Base-by-base conservation (phyloP, 768 basidiomycete species). In the Epithele typhae region DNA sequence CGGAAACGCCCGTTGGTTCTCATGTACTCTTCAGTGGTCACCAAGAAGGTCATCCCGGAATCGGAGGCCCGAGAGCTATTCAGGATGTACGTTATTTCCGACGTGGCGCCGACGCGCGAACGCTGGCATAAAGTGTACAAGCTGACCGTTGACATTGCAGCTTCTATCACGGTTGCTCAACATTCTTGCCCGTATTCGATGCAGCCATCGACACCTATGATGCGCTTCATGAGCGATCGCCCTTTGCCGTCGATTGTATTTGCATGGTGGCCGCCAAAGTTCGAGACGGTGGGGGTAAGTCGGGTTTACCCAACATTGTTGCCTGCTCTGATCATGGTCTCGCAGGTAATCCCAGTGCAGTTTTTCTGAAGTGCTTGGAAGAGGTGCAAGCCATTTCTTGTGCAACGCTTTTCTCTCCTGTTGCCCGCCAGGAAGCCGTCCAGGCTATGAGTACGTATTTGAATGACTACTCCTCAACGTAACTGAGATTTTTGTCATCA, bases 221-320 rank as follows among this genome's bases (percentile, higher is more conserved):
- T 37, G 78, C 81, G 35, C 70, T 97, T 46, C 90, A 89, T 59
- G 79, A 85, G 47, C 82, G 93, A 38, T 95, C 92, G 42, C 94
- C 93, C 0, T 96, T 95, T 67, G 91, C 91, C 34, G 84, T 97
- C 19, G 83, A 94, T 55, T 82, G 84, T 18, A 94, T 97, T 25
- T 92, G 93, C 61, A 90, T 93, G 84, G 90, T 94, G 30, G 93
- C 90, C 3, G 86, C 92, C 11, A 81, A 86, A 48, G 89, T 93
- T 25, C 80, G 89, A 46, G 93, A 95, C 62, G 92, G 90, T 23
- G 92, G 93, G 59, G 87, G 88, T 88, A 55, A 53, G 78, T 40
- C 19, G 4, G 18, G n/a, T 12, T 25, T 5, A 3, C 30, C n/a
- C n/a, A n/a, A 27, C 34, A 18, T 23, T 14, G 40, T 42, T 50